Evolutionary conservation across 371 early-diverging fungal genomes (phyloP).

Genomic region (Synchytrium microbalum): DNA sequence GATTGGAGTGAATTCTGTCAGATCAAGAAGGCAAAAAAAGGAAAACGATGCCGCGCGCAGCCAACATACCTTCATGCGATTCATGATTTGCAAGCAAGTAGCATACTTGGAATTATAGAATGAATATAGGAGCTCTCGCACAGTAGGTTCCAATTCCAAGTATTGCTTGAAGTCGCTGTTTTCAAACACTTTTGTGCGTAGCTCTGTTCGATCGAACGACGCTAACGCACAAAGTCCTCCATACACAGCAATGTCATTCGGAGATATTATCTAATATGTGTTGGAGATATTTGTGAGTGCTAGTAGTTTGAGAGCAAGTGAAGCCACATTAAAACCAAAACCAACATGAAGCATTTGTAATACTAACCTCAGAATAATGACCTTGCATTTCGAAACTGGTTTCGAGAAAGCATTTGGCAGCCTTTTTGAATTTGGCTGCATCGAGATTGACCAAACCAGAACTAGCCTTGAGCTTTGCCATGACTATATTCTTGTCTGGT

Average conservation of each 20-base stretch:
- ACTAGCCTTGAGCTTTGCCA: conserved; percentile 57
- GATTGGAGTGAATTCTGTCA: background rate
- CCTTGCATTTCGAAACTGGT: conserved; percentile 49
- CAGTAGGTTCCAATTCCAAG: conserved; percentile 72
- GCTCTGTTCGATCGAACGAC: conserved; percentile 61
- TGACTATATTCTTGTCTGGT: conserved; percentile 46
- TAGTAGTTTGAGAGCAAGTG: background rate
- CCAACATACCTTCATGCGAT: conserved; percentile 47
- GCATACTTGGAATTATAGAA: conserved; percentile 74
- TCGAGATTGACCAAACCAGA: conserved; percentile 60
- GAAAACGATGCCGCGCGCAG: background rate
- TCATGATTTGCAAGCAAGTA: conserved; percentile 56
- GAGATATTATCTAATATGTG: conserved; percentile 49
- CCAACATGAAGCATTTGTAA: background rate
- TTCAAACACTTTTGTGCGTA: conserved; percentile 59
- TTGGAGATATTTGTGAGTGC: conserved; percentile 18
- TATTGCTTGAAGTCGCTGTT: conserved; percentile 66
- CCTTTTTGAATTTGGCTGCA: conserved; percentile 44
- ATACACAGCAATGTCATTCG: conserved; percentile 77
- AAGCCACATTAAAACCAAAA: conserved; percentile 2
- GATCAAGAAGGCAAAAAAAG: background rate
- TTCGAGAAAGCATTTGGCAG: conserved; percentile 59
- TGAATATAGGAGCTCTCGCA: conserved; percentile 48
- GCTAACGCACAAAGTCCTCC: conserved; percentile 75
- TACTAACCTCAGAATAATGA: conserved; percentile 32